Evolutionary conservation across 2,329 filamentous ascomycete genomes (phyloP).

Genomic region (Apiospora hydei): DNA sequence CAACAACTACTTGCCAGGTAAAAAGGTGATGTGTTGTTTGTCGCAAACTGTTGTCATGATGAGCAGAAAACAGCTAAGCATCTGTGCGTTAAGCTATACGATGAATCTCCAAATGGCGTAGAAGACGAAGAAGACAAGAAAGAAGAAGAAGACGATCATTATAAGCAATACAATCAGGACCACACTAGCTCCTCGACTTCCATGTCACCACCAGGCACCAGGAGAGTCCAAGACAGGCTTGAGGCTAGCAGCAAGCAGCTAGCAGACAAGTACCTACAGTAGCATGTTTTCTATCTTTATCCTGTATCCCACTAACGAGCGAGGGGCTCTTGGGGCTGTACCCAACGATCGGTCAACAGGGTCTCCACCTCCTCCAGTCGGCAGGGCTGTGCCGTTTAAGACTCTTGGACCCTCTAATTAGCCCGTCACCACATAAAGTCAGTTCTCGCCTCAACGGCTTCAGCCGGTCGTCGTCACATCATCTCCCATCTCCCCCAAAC

Average conservation of each 20-base stretch:
- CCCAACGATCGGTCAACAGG: slow-evolving; percentile 1
- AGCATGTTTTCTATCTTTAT: slow-evolving; percentile 17
- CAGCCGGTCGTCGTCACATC: background rate
- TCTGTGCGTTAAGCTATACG: too few species aligned
- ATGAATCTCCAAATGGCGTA: too few species aligned
- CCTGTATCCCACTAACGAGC: background rate
- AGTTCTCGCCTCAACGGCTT: slow-evolving; percentile 15
- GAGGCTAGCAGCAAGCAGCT: background rate
- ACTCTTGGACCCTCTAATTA: slow-evolving; percentile 2
- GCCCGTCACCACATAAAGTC: background rate
- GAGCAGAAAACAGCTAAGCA: background rate
- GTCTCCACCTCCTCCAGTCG: slow-evolving; percentile 17
- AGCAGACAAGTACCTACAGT: background rate
- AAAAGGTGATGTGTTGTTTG: background rate
- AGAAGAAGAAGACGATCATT: background rate
- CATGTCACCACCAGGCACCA: background rate
- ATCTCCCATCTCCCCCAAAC: background rate
- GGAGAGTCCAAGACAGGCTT: background rate
- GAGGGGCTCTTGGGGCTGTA: slow-evolving; percentile 13
- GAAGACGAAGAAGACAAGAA: background rate
- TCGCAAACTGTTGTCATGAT: background rate
- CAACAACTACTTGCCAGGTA: background rate
- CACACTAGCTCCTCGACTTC: background rate
- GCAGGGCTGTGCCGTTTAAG: background rate
- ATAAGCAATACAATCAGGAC: background rate